A percentile compares a stretch with the other conserved stretches of the same genome.
Evolutionary conservation across 208 protist genomes (phyloP).

Genomic region (Leishmania major): DNA sequence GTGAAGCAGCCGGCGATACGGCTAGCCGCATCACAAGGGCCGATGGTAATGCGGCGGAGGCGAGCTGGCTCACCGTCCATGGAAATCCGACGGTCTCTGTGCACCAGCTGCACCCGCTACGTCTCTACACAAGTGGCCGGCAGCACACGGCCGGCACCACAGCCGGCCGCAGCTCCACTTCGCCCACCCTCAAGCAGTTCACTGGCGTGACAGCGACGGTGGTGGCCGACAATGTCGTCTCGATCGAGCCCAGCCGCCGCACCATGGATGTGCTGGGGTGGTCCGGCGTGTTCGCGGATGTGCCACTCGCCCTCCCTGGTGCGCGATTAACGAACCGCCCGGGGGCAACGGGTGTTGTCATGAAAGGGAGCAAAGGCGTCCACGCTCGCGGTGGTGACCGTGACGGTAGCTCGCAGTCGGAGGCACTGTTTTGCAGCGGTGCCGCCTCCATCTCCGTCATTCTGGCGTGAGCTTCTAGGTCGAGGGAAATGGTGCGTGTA

Average conservation of each 20-base stretch:
- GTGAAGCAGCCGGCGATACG: neutral
- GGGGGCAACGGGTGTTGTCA: neutral
- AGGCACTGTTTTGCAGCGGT: slow-evolving; percentile 14
- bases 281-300: slow-evolving; percentile 36
- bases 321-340: neutral
- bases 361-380: neutral
- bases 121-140: neutral
- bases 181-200: neutral
- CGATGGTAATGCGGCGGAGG: neutral
- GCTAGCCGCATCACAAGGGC: neutral
- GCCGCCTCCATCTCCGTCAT: slow-evolving; percentile 29
- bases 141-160: neutral
- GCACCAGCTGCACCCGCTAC: slow-evolving; percentile 1
- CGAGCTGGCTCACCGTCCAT: neutral
- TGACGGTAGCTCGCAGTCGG: neutral
- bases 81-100: neutral
- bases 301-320: slow-evolving; percentile 46
- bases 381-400: neutral
- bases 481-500: neutral
- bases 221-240: neutral
- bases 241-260: neutral
- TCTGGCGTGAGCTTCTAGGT: slow-evolving; percentile 2
- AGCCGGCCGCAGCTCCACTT: neutral
- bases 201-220: neutral
- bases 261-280: slow-evolving; percentile 45